A percentile compares a stretch with the other conserved stretches of the same genome.
These are phyloP conservation scores for Phoenix roebelenii DNA, from an alignment of 176 grass and related monocot species.

Conservation along the genomic window DNA sequence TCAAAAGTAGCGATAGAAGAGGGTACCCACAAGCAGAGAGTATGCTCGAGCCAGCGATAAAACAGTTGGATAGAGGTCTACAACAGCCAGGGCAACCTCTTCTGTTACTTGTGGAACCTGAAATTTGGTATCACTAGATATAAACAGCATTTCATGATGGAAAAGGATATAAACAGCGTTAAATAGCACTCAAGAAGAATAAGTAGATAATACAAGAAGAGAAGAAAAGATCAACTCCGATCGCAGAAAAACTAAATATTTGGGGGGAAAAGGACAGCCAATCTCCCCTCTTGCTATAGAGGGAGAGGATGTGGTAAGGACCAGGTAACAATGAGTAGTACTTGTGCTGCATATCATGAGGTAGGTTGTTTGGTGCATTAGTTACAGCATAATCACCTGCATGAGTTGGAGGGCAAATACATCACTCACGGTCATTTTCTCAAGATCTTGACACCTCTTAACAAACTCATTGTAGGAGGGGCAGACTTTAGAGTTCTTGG, in stretches of 20 bases:
- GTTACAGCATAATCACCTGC: slow-evolving; percentile 49
- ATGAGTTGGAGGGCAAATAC: slow-evolving; percentile 93
- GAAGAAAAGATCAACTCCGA: background rate
- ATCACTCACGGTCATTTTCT: slow-evolving; percentile 54
- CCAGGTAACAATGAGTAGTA: too few species aligned
- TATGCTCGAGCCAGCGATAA: slow-evolving; percentile 56
- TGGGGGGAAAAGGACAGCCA: too few species aligned
- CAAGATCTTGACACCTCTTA: slow-evolving; percentile 50
- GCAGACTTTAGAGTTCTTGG: slow-evolving; percentile 30
- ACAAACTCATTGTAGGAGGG: slow-evolving; percentile 55
- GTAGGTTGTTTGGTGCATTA: too few species aligned
- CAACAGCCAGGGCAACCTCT: slow-evolving; percentile 56
- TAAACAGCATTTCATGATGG: too few species aligned
- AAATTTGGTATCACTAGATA: slow-evolving; percentile 2
- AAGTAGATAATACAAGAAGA: background rate
- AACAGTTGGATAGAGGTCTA: slow-evolving; percentile 46
- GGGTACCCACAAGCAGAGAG: slow-evolving; percentile 36
- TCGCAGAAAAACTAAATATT: too few species aligned
- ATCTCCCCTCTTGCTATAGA: background rate
- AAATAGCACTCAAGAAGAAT: too few species aligned
- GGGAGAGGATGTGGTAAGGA: background rate
- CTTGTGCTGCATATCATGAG: too few species aligned
- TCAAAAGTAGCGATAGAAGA: background rate
- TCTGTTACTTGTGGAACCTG: slow-evolving; percentile 85
- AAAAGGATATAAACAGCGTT: too few species aligned